phyloP scores from a whole-genome alignment of 129 eudicot genomes.

The Escallonia rubra region DNA sequence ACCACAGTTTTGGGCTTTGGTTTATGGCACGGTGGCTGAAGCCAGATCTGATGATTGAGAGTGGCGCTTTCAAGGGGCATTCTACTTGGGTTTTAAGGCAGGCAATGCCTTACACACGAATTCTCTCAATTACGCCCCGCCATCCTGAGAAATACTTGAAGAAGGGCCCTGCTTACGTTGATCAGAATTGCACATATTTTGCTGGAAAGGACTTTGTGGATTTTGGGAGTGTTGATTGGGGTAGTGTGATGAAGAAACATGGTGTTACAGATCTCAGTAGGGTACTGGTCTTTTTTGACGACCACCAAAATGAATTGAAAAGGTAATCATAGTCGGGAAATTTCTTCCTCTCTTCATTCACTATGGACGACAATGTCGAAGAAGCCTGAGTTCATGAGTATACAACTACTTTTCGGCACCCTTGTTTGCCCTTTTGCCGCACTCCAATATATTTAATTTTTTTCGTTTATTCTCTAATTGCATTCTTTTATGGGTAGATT shows the following conservation, averaged over 20 bases:
- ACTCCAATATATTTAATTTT: not conserved
- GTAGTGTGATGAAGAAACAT: conserved; percentile 67
- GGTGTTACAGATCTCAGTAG: conserved; percentile 59
- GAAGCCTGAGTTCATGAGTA: no score
- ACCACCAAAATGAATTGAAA: conserved; percentile 93
- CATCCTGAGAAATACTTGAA: conserved; percentile 94
- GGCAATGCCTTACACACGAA: conserved; percentile 88
- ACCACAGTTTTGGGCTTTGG: conserved; percentile 99
- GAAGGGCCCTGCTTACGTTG: conserved; percentile 96
- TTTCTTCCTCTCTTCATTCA: not conserved
- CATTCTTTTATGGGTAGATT: conserved; percentile 35
- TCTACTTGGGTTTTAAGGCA: conserved; percentile 98
- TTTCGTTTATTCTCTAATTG: not conserved
- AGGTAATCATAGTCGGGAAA: conserved; percentile 33
- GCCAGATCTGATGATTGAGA: conserved; percentile 96
- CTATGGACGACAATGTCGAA: not conserved
- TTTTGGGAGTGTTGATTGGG: conserved; percentile 91
- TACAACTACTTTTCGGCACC: not conserved
- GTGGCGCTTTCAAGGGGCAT: conserved; percentile 99
- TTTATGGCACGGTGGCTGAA: conserved; percentile 88
- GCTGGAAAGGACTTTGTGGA: conserved; percentile 96
- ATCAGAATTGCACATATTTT: conserved; percentile 92
- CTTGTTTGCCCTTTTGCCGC: conserved; percentile 3
- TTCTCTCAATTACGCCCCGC: conserved; percentile 86
- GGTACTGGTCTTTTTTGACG: conserved; percentile 90